These are phyloP conservation scores for Metschnikowia vanudenii DNA, from an alignment of 805 yeast genomes.

Conservation along the genomic window DNA sequence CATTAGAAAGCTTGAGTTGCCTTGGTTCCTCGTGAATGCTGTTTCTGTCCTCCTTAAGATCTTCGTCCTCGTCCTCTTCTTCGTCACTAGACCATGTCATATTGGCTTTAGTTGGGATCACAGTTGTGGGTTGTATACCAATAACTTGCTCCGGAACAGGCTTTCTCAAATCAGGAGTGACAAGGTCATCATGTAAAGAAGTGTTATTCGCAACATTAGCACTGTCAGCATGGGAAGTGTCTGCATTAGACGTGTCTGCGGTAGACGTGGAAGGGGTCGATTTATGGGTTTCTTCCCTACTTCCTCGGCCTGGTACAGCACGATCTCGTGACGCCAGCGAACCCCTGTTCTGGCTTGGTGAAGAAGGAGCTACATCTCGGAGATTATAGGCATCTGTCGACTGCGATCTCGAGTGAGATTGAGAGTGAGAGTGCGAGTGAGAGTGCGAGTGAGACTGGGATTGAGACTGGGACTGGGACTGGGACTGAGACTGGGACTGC, in stretches of 20 bases:
- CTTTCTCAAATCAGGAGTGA: slow-evolving; percentile 16
- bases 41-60: neutral
- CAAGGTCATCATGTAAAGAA: slow-evolving; percentile 13
- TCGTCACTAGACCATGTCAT: slow-evolving; percentile 89
- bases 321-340: slow-evolving; percentile 2
- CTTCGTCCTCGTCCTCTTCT: slow-evolving; percentile 50
- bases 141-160: slow-evolving; percentile 25
- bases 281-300: neutral
- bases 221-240: slow-evolving; percentile 1
- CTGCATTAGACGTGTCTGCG: slow-evolving; percentile 1
- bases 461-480: too few relatives aligned
- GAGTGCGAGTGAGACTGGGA: neutral
- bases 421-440: neutral
- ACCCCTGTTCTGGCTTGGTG: slow-evolving; percentile 1
- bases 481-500: slow-evolving; percentile 1
- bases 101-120: slow-evolving; percentile 82
- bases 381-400: neutral
- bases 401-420: slow-evolving; percentile 1
- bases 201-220: slow-evolving; percentile 6
- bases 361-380: neutral
- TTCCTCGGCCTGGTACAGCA: neutral
- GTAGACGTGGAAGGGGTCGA: neutral
- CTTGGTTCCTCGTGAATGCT: slow-evolving; percentile 7
- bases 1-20: slow-evolving; percentile 1
- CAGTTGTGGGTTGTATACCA: slow-evolving; percentile 60